These are phyloP conservation scores for Excoecaria cochinchinensis DNA, from an alignment of 345 rosid genomes.

Conservation along the genomic window DNA sequence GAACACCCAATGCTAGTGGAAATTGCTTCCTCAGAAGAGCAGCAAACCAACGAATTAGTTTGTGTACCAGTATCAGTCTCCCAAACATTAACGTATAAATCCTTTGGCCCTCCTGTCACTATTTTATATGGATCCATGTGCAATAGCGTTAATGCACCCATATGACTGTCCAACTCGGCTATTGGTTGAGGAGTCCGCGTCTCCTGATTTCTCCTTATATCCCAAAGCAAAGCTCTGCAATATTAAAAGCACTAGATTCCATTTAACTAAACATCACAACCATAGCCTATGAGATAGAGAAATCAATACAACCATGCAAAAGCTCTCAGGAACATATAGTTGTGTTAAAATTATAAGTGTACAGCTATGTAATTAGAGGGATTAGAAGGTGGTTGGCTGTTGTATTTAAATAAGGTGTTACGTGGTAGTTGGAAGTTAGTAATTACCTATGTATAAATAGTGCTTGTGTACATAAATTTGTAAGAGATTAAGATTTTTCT, in stretches of 20 bases:
- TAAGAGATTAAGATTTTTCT: too few relatives aligned
- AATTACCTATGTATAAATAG: too few relatives aligned
- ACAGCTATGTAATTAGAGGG: too few relatives aligned
- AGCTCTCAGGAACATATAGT: too few relatives aligned
- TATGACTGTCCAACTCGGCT: conserved; percentile 55
- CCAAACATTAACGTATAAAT: conserved; percentile 45
- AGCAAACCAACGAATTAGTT: conserved; percentile 44
- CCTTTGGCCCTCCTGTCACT: conserved; percentile 51
- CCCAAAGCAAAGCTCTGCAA: conserved; percentile 68
- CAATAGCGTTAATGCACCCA: conserved; percentile 39
- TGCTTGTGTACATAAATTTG: too few relatives aligned
- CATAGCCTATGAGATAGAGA: background rate
- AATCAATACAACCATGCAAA: background rate
- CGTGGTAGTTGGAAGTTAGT: too few relatives aligned
- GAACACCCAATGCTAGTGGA: conserved; percentile 33
- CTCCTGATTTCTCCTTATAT: conserved; percentile 47
- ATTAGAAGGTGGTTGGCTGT: too few relatives aligned
- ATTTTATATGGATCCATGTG: conserved; percentile 62
- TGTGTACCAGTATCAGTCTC: conserved; percentile 45
- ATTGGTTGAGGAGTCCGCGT: conserved; percentile 34
- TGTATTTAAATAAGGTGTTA: too few relatives aligned
- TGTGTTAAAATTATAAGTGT: too few relatives aligned
- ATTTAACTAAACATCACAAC: background rate
- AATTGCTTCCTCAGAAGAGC: conserved; percentile 17
- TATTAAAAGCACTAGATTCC: background rate